Evolutionary conservation across 2,329 filamentous ascomycete species (phyloP).

Genomic region (Meredithiella fracta): DNA sequence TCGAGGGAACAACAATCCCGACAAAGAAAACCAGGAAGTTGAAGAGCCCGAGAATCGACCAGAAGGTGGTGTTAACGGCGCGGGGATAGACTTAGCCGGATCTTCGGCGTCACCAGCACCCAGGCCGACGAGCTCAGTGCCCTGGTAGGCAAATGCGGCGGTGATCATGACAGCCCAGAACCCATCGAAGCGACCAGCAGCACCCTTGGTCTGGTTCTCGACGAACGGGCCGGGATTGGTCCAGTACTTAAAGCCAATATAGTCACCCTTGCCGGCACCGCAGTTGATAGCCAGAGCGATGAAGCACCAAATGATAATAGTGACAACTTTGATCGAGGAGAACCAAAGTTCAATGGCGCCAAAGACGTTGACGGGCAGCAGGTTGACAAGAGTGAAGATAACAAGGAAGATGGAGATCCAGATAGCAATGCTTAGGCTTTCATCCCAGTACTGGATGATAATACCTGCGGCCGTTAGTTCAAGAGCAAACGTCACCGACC

Average conservation of each 20-base stretch:
- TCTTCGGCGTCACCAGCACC: constrained; percentile 63
- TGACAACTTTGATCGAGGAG: constrained; percentile 59
- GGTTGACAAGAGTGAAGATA: constrained; percentile 51
- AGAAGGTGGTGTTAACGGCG: constrained; percentile 60
- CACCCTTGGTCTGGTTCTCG: constrained; percentile 37
- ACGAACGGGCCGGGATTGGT: constrained; percentile 49
- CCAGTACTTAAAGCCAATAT: constrained; percentile 62
- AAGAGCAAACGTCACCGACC: constrained; percentile 55
- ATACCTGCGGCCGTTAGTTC: constrained; percentile 57
- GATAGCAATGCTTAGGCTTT: constrained; percentile 46
- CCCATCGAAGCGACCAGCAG: constrained; percentile 45
- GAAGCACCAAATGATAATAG: constrained; percentile 59
- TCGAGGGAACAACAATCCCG: constrained; percentile 51
- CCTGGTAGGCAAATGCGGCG: constrained; percentile 55
- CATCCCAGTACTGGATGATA: constrained; percentile 61
- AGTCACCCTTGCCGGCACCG: constrained; percentile 51
- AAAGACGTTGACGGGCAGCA: constrained; percentile 55
- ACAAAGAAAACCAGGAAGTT: constrained; percentile 51
- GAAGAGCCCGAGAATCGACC: constrained; percentile 56
- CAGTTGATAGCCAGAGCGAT: constrained; percentile 61
- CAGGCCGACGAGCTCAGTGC: constrained; percentile 60
- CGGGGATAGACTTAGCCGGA: constrained; percentile 55
- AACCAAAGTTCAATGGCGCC: constrained; percentile 70
- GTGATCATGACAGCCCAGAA: constrained; percentile 55
- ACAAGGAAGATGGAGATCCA: constrained; percentile 62